Conservation (phyloP, 75 land plant genomes). For the Picea glauca region DNA sequence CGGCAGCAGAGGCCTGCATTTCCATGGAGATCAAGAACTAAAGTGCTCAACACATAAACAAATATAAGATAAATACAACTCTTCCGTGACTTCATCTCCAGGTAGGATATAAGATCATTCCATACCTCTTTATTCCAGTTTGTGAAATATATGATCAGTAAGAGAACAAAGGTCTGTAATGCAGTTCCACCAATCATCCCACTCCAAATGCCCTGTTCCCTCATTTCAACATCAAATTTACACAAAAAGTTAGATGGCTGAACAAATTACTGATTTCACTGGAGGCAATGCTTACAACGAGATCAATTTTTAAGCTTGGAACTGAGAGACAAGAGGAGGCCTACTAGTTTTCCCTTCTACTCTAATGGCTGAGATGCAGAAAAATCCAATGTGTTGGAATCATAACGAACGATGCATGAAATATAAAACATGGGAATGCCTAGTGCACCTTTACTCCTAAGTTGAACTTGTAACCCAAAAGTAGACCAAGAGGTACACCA, state of each 20-base stretch:
- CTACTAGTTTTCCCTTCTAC: too few relatives aligned
- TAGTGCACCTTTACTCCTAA: conserved; percentile 3
- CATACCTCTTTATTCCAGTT: conserved; percentile 46
- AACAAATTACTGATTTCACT: too few relatives aligned
- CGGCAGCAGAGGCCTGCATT: background rate
- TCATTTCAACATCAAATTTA: background rate
- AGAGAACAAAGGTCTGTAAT: conserved; percentile 30
- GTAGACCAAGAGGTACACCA: conserved; percentile 7
- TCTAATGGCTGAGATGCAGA: too few relatives aligned
- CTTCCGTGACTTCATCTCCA: too few relatives aligned
- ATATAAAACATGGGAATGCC: too few relatives aligned
- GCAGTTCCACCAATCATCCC: conserved; percentile 41
- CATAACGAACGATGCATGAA: too few relatives aligned
- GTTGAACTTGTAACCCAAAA: conserved; percentile 4
- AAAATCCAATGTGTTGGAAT: too few relatives aligned
- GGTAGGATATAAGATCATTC: background rate
- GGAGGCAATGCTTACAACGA: too few relatives aligned
- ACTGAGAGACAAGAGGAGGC: too few relatives aligned
- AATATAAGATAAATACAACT: background rate
- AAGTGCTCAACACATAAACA: background rate
- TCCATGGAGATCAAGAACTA: background rate
- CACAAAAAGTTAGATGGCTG: too few relatives aligned
- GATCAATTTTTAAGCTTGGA: too few relatives aligned
- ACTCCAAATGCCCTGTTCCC: conserved; percentile 39
- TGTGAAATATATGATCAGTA: conserved; percentile 15